Base-by-base conservation (phyloP, 106 monocot species). In the Allium fistulosum region DNA sequence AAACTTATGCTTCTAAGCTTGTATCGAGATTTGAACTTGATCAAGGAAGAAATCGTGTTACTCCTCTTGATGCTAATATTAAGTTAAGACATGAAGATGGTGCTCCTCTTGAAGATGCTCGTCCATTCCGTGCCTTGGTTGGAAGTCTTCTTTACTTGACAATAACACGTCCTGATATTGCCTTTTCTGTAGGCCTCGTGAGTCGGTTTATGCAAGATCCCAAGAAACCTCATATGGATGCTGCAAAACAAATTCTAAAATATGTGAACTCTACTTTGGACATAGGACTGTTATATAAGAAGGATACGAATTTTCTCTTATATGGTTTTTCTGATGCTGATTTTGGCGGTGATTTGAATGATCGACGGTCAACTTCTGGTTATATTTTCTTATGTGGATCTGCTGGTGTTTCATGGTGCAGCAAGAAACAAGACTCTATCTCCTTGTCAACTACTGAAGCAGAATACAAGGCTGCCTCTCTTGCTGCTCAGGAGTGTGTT, bases 401-500 rank as follows among this genome's bases (percentile, higher is more conserved):
- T n/a, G n/a, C n/a, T n/a, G n/a, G n/a, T n/a, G n/a, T n/a, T n/a
- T n/a, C n/a, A n/a, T n/a, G n/a, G n/a, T n/a, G n/a, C n/a, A n/a
- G n/a, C n/a, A 49, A 26, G 51, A 72, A 63, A 27, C 61, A 72
- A 63, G 53, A 53, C 10, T 51, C 52, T 14, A 28, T 72, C 10
- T 62, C 62, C n/a, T n/a, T 72, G 2, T 72, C 28, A 14, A 62
- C 51, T 10, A 62, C 27, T 2, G 51, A 72, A 15, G 52, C 51
- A 1, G 4, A 63, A 53, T 71, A 71, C 11, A 59, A 68, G 22
- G 68, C 53, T 14, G 48, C 66, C 7, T 14, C 46, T 11, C 66
- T 66, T 53, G 68, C 68, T n/a, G 51, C 68, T 26, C 68, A 68
- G 55, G 68, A 68, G 26, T 68, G 51, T n/a, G 18, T 68, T 18